Evolutionary conservation across 768 basidiomycete species (phyloP).

Genomic region (Clathrus columnatus): DNA sequence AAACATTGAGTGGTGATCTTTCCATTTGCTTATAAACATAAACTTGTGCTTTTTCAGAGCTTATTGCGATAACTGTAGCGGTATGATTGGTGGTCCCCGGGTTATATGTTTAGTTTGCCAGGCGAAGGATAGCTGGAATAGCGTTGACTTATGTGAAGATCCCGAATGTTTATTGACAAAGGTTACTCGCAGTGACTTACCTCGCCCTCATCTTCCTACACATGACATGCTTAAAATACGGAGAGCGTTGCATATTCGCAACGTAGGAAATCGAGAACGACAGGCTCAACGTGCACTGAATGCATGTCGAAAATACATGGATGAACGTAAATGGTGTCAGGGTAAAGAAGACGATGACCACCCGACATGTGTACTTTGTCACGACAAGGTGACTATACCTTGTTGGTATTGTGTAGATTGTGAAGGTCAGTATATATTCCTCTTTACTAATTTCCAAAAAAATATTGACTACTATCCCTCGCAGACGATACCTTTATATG

Average conservation of each 20-base stretch:
- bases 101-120: slow-evolving; percentile 26
- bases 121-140: slow-evolving; percentile 10
- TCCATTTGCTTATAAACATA: not conserved
- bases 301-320: not conserved
- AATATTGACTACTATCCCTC: not conserved
- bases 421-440: not conserved
- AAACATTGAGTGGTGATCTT: not conserved
- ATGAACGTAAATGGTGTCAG: not conserved
- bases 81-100: slow-evolving; percentile 20
- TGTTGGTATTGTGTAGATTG: slow-evolving; percentile 4
- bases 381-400: not conserved
- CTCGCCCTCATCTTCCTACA: slow-evolving; percentile 19
- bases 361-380: not conserved
- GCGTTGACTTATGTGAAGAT: slow-evolving; percentile 24
- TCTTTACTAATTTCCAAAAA: not conserved
- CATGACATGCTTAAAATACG: slow-evolving; percentile 16
- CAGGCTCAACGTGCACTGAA: not conserved
- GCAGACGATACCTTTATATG: not conserved
- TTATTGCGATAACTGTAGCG: slow-evolving; percentile 21
- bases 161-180: slow-evolving; percentile 17
- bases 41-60: not conserved
- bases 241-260: not conserved
- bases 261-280: not conserved
- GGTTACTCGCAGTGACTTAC: slow-evolving; percentile 14
- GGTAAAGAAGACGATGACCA: not conserved